A percentile compares a stretch with the other conserved stretches of the same genome.
These are phyloP conservation scores for Serendipita sp. DNA, from an alignment of 768 basidiomycete genomes.

Conservation along the genomic window DNA sequence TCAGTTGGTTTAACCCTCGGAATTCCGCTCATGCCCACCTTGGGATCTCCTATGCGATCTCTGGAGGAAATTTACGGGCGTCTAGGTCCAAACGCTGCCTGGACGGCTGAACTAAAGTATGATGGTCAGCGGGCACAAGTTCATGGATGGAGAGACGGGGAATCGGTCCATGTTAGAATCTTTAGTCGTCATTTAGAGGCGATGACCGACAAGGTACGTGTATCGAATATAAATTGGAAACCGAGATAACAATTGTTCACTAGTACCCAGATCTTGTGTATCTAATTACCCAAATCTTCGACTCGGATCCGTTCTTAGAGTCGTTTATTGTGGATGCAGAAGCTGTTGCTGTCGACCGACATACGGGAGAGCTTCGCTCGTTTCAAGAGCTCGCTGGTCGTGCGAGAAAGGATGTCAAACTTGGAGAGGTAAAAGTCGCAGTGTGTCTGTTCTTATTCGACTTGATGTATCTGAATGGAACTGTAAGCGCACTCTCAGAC, in stretches of 20 bases:
- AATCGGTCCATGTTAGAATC: constrained; percentile 32
- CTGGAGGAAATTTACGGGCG: constrained; percentile 68
- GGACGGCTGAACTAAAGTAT: constrained; percentile 81
- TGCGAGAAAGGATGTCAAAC: constrained; percentile 64
- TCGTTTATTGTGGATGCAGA: constrained; percentile 78
- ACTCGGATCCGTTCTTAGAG: constrained; percentile 23
- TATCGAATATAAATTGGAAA: constrained; percentile 4
- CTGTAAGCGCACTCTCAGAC: constrained; percentile 32
- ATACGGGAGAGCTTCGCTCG: constrained; percentile 44
- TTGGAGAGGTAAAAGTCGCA: constrained; percentile 56
- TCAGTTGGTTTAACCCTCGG: constrained; percentile 49
- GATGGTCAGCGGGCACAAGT: constrained; percentile 79
- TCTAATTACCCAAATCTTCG: constrained; percentile 37
- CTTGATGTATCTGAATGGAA: constrained; percentile 67
- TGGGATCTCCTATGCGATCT: constrained; percentile 76
- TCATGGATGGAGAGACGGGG: constrained; percentile 31
- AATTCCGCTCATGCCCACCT: constrained; percentile 68
- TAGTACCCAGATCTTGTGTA: constrained; percentile 72
- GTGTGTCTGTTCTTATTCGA: constrained; percentile 85
- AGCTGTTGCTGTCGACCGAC: constrained; percentile 65
- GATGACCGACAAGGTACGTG: constrained; percentile 68
- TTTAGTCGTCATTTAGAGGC: constrained; percentile 86
- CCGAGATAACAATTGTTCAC: constrained; percentile 7
- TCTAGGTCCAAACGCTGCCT: constrained; percentile 39
- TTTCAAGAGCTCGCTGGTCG: constrained; percentile 82